Base-by-base conservation (phyloP, 805 yeast genomes). In the Starmerella bombi region DNA sequence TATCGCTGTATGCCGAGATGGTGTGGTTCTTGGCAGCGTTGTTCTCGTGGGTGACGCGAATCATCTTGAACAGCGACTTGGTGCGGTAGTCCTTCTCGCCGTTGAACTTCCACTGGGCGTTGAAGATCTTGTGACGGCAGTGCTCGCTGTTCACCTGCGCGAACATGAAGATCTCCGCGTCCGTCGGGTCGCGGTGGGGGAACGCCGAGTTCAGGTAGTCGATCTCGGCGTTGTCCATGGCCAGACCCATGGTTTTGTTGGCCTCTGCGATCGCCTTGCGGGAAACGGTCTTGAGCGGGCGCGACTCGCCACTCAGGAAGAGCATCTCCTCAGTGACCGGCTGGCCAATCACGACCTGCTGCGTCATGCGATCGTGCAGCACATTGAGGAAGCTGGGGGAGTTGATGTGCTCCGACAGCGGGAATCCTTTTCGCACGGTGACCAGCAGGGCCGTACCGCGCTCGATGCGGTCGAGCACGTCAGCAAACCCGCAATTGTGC, bases 111-210 rank as follows among this genome's bases (percentile, higher is more conserved):
- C 99, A 91, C 54, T 82, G 93, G 32, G 99, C 98, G 57, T 91
- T 91, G 71, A 91, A 91, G 52, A 91, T 91, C 67, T 91, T 91
- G 67, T 91, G 99, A 62, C 99, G 82, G 69, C 99, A 91, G 66
- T 91, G 99, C 65, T 91, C 99, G 20, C 96, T 85, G 68, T 91
- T 91, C 51, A 91, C 98, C 66, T 91, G 99, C 32, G 98, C 99
- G 68, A 91, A 91, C 96, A 91, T 91, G 64, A 91, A 91, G 48
- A 91, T 69, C 64, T 91, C 99, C 19, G 85, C 97, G 61, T 91
- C 98, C 25, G 97, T 88, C 40, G 98, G 97, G 59, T 86, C 83
- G 62, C 97, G 75, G 38, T 77, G 69, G 42, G 75, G 80, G 66
- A 91, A 91, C 1, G 96, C 93, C 23, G 74, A 67, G 54, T 77